Conservation (phyloP, 1,284 basidiomycete species). For the Blastosporella zonata region DNA sequence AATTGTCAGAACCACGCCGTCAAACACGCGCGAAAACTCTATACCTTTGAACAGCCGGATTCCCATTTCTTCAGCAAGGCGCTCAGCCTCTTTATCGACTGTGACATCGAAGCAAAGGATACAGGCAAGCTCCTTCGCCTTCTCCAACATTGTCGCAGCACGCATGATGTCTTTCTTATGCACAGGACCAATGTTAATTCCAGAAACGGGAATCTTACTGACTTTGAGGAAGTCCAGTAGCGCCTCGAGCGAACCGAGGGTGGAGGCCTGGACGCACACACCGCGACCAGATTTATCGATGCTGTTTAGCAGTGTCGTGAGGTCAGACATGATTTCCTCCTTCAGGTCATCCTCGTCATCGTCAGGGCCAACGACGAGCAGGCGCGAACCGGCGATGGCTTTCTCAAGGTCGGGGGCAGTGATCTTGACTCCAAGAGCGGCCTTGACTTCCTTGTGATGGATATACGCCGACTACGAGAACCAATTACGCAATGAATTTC, state of each 20-base stretch:
- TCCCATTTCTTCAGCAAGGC: conserved; percentile 90
- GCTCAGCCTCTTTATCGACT: conserved; percentile 91
- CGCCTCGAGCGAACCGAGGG: conserved; percentile 96
- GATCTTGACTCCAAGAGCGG: conserved; percentile 97
- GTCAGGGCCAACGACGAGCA: conserved; percentile 90
- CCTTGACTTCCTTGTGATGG: conserved; percentile 98
- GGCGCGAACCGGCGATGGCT: conserved; percentile 96
- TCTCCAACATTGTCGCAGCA: conserved; percentile 92
- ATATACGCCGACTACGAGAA: conserved; percentile 83
- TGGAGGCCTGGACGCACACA: conserved; percentile 97
- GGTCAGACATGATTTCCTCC: conserved; percentile 96
- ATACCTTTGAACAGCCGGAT: conserved; percentile 91
- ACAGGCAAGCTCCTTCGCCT: conserved; percentile 92
- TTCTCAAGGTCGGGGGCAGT: conserved; percentile 96
- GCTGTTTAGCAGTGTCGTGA: conserved; percentile 86
- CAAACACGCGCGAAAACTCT: conserved; percentile 15
- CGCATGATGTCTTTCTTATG: conserved; percentile 97
- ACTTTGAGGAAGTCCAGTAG: conserved; percentile 93
- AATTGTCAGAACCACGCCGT: conserved; percentile 2
- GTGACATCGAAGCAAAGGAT: conserved; percentile 97
- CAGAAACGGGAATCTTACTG: conserved; percentile 97
- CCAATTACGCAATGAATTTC: neutral
- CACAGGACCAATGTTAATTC: conserved; percentile 98
- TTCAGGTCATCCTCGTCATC: conserved; percentile 95
- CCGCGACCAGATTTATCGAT: conserved; percentile 95